phyloP scores from a whole-genome alignment of 305 asterid species.

The Solanum hybrid region DNA sequence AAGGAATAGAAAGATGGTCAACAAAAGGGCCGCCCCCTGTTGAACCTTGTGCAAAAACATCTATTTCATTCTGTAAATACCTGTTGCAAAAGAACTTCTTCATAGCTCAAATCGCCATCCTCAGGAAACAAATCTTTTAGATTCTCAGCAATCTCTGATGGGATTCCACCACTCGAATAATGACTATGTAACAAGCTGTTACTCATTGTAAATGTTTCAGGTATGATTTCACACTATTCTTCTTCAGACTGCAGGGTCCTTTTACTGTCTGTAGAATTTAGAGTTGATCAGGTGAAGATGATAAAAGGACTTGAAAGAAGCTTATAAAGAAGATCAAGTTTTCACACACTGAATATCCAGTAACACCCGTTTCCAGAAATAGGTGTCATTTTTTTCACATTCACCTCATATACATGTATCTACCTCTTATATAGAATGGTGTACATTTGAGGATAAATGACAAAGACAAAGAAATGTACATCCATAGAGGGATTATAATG shows the following conservation, averaged over 20 bases:
- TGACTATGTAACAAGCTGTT: conserved; percentile 31
- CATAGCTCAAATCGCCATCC: conserved; percentile 58
- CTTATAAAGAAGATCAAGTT: background rate
- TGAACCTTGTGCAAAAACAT: background rate
- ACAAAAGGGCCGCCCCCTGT: background rate
- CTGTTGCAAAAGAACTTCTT: conserved; percentile 82
- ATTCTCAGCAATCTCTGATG: conserved; percentile 64
- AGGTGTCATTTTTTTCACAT: background rate
- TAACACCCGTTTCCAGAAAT: background rate
- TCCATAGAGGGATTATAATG: background rate
- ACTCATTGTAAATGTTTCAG: conserved; percentile 41
- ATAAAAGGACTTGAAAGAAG: background rate
- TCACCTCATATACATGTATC: background rate
- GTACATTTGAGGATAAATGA: background rate
- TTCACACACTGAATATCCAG: background rate
- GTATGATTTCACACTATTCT: conserved; percentile 18
- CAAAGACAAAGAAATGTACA: background rate
- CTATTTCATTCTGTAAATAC: conserved; percentile 19
- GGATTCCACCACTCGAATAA: conserved; percentile 42
- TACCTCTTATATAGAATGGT: background rate
- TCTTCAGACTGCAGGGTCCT: conserved; percentile 3
- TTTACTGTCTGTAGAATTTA: background rate
- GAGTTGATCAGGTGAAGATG: background rate
- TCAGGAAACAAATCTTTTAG: conserved; percentile 67
- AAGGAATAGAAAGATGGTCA: background rate